Conservation (phyloP, 805 yeast species). For the Isabelozyma pseudorhagii region DNA sequence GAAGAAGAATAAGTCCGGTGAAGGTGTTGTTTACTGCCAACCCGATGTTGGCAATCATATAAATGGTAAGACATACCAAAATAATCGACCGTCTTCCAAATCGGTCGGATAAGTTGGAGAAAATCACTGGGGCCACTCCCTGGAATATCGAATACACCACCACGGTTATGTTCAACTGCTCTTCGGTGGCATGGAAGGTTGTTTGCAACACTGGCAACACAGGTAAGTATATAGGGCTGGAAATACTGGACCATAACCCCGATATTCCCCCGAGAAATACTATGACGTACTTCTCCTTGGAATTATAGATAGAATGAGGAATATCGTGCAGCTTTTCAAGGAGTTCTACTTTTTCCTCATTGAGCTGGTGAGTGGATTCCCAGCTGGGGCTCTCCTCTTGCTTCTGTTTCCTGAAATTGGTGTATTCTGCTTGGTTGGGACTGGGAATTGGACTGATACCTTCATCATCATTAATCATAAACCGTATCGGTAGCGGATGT, state of each 20-base stretch:
- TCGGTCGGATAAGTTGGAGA: slow-evolving; percentile 63
- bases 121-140: slow-evolving; percentile 66
- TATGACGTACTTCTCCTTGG: slow-evolving; percentile 40
- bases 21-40: slow-evolving; percentile 54
- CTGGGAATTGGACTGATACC: neutral
- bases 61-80: slow-evolving; percentile 49
- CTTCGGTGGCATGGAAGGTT: slow-evolving; percentile 53
- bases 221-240: slow-evolving; percentile 76
- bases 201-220: slow-evolving; percentile 56
- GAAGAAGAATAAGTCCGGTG: slow-evolving; percentile 54
- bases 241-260: slow-evolving; percentile 63
- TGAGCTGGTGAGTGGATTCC: neutral
- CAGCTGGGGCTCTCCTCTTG: neutral
- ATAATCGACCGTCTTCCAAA: slow-evolving; percentile 69
- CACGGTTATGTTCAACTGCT: slow-evolving; percentile 62
- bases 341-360: neutral
- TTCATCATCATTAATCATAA: neutral
- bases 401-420: neutral
- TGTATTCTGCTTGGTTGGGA: neutral
- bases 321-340: neutral
- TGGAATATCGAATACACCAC: slow-evolving; percentile 73
- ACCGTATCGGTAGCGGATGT: neutral
- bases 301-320: neutral
- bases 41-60: slow-evolving; percentile 58
- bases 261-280: slow-evolving; percentile 38